These are phyloP conservation scores for Echites panduratus DNA, from an alignment of 257 asterid species.

Conservation along the genomic window DNA sequence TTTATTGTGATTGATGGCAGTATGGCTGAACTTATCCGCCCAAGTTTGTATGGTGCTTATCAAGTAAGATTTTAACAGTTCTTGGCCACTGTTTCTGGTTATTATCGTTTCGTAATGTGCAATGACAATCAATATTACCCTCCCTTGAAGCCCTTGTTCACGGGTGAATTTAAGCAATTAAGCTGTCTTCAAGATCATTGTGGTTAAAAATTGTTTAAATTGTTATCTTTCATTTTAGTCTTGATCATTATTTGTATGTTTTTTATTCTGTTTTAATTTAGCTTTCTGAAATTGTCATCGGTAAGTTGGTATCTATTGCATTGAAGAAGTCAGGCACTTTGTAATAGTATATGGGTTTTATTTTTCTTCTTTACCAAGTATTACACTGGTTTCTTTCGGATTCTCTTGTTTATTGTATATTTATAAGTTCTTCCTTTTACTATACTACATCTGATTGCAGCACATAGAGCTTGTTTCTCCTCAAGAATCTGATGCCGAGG, in stretches of 20 bases:
- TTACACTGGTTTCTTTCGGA: not conserved
- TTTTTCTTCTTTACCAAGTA: not conserved
- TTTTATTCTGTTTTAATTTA: not conserved
- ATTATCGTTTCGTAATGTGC: not conserved
- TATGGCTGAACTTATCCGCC: constrained; percentile 97
- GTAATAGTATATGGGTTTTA: not conserved
- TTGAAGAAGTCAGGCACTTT: not conserved
- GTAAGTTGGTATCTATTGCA: not conserved
- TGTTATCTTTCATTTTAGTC: not conserved
- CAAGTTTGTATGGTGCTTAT: constrained; percentile 85
- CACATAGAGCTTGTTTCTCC: constrained; percentile 94
- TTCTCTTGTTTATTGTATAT: not conserved
- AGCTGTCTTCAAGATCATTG: not conserved
- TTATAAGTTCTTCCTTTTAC: constrained; percentile 1
- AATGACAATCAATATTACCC: not conserved
- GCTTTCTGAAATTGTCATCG: not conserved
- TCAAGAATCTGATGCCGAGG: constrained; percentile 44
- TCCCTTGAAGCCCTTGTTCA: constrained; percentile 1
- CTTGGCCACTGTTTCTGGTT: not conserved
- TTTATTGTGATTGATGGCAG: constrained; percentile 94
- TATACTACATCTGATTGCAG: constrained; percentile 37
- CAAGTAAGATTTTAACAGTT: constrained; percentile 44
- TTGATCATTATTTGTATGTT: not conserved
- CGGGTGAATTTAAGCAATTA: not conserved
- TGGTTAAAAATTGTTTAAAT: not conserved